These are phyloP conservation scores for Cytospora leucostoma DNA, from an alignment of 2,329 filamentous ascomycete species.

Conservation along the genomic window DNA sequence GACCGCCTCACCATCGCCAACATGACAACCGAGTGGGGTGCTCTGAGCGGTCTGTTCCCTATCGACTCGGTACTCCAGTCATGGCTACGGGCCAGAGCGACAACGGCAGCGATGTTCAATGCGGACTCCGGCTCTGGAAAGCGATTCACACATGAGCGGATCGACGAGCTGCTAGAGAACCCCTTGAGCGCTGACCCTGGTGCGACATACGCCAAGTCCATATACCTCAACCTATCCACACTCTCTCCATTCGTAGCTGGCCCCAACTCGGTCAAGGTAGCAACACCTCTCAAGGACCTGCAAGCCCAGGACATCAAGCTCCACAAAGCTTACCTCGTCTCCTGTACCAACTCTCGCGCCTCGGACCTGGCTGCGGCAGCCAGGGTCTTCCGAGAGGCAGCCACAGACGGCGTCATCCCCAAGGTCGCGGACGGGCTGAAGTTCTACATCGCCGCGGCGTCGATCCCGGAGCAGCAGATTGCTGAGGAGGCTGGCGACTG, in stretches of 20 bases:
- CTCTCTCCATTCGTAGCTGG: conserved; percentile 83
- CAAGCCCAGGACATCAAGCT: conserved; percentile 73
- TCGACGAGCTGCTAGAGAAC: conserved; percentile 72
- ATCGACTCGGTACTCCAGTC: conserved; percentile 70
- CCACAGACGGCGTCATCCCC: conserved; percentile 60
- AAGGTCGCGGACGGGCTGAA: conserved; percentile 76
- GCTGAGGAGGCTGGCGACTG: conserved; percentile 84
- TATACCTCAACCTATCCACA: conserved; percentile 80
- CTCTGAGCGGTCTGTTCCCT: conserved; percentile 59
- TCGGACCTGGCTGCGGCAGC: conserved; percentile 83
- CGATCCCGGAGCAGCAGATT: conserved; percentile 70
- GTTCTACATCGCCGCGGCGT: conserved; percentile 90
- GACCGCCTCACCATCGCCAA: conserved; percentile 73
- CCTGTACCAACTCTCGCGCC: conserved; percentile 84
- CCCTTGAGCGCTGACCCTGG: conserved; percentile 70
- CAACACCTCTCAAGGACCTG: conserved; percentile 74
- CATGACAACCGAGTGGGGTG: conserved; percentile 81
- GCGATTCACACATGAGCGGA: conserved; percentile 69
- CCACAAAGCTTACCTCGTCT: conserved; percentile 94
- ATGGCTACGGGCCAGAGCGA: conserved; percentile 80
- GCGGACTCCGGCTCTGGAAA: conserved; percentile 49
- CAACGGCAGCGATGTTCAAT: conserved; percentile 63
- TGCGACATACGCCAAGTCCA: conserved; percentile 78
- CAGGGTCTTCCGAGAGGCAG: conserved; percentile 79
- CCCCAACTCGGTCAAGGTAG: conserved; percentile 88